Evolutionary conservation across 2,329 filamentous ascomycete species (phyloP), one percentile per base, ranked within the genome.

Genomic region (Apiospora arundinis): DNA sequence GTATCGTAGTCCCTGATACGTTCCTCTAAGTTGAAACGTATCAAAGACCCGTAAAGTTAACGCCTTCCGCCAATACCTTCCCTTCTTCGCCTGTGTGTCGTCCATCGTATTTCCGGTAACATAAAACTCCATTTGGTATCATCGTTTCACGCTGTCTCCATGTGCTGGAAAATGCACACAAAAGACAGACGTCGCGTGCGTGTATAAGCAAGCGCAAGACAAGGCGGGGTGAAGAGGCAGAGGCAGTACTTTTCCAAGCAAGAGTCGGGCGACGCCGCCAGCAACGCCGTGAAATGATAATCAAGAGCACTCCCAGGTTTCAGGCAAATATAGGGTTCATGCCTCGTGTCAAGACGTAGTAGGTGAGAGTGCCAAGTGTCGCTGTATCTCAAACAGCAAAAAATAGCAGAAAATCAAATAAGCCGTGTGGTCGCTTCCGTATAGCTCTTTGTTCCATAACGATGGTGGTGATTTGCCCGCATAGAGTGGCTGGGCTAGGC

Each of bases 341-440:
- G 52, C 28, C 28, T 37, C 25, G 52, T 60, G 52, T 21, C 32
- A 21, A 12, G 28, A 44, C 42, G 28, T 25, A 11, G 52, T 16
- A 25, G 28, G 28, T n/a, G 49, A 25, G 49, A 28, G 49, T 56
- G 49, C 25, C 14, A 32, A 16, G 14, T 56, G 25, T 28, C 25
- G 25, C 49, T 56, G 49, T 12, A 25, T 32, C 49, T 32, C 25
- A 12, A 32, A 21, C 52, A 63, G 52, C 28, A 37, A n/a, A 37
- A n/a, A 63, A 63, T 18, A 63, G 52, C 52, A 16, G 28, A 67
- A 67, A 45, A 67, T 40, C 40, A 67, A 67, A 45, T 45, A 63
- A 40, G 65, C 40, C 65, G 65, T 67, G n/a, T 28, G 45, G 4
- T 67, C 40, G 65, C 45, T 67, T 60, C 52, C 63, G 63, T 67